Conservation (phyloP, 331 rosid genomes). For the Acacia concinna region DNA sequence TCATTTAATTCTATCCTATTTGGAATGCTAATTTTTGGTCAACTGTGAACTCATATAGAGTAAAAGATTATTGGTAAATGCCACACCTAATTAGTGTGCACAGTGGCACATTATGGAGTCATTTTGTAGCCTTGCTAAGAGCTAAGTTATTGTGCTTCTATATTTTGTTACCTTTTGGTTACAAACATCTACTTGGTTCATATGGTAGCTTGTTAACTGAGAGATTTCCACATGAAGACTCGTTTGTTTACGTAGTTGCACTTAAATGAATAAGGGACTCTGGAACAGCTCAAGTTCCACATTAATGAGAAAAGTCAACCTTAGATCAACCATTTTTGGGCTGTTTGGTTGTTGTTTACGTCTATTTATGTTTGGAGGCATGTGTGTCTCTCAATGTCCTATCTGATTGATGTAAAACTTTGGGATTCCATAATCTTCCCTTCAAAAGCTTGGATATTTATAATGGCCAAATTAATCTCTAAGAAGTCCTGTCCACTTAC, state of each 20-base stretch:
- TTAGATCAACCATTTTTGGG: background rate
- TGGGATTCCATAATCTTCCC: background rate
- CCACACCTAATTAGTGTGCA: background rate
- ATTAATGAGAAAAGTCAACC: background rate
- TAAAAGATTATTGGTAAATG: slow-evolving; percentile 18
- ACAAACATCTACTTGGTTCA: slow-evolving; percentile 3
- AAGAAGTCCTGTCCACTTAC: background rate
- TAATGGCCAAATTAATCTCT: background rate
- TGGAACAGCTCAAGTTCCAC: background rate
- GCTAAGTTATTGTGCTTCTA: background rate
- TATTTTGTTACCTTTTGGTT: background rate
- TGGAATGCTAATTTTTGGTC: slow-evolving; percentile 16
- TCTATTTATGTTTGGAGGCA: background rate
- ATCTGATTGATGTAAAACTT: background rate
- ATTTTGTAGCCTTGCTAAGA: background rate
- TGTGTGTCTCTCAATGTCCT: background rate
- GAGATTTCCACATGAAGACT: background rate
- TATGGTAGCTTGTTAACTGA: background rate
- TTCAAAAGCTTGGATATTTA: background rate
- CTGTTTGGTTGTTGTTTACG: background rate
- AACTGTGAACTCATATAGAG: background rate
- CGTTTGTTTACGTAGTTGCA: background rate
- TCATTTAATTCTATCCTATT: background rate
- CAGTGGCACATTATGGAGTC: background rate
- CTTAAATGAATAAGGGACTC: background rate